Evolutionary conservation across 768 basidiomycete genomes (phyloP).

Genomic region (Russula brevipes): DNA sequence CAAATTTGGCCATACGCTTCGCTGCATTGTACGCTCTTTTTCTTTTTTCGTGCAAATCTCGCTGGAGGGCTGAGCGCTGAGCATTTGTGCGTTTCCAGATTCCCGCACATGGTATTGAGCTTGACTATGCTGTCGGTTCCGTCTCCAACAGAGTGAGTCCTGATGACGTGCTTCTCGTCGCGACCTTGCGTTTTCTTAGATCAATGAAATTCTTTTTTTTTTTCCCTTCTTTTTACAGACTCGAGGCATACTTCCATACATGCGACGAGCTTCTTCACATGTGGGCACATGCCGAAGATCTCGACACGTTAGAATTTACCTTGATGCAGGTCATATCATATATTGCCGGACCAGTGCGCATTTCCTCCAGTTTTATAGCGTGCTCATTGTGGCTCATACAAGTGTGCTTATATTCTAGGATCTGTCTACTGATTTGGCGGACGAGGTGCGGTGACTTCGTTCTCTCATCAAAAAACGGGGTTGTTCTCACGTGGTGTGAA

Average conservation of each 20-base stretch:
- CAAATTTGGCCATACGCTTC: constrained; percentile 28
- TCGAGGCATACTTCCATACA: constrained; percentile 26
- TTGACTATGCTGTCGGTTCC: constrained; percentile 20
- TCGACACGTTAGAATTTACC: constrained; percentile 29
- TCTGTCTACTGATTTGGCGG: constrained; percentile 11
- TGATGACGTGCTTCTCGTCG: not conserved
- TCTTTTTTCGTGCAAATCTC: not conserved
- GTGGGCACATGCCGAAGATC: constrained; percentile 29
- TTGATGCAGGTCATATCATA: constrained; percentile 28
- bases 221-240: not conserved
- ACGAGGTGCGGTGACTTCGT: constrained; percentile 7
- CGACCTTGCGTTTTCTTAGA: not conserved
- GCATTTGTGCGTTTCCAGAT: constrained; percentile 6
- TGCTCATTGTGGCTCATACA: not conserved
- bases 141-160: constrained; percentile 21
- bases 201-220: not conserved
- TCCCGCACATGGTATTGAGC: constrained; percentile 24
- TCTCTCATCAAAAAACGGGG: not conserved
- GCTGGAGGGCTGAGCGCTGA: not conserved
- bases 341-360: constrained; percentile 25
- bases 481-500: not conserved
- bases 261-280: constrained; percentile 28
- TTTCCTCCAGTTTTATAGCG: not conserved
- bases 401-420: not conserved
- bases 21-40: constrained; percentile 19